Base-by-base conservation (phyloP, 352 stramenopile genomes). In the Phytophthora tentaculata region DNA sequence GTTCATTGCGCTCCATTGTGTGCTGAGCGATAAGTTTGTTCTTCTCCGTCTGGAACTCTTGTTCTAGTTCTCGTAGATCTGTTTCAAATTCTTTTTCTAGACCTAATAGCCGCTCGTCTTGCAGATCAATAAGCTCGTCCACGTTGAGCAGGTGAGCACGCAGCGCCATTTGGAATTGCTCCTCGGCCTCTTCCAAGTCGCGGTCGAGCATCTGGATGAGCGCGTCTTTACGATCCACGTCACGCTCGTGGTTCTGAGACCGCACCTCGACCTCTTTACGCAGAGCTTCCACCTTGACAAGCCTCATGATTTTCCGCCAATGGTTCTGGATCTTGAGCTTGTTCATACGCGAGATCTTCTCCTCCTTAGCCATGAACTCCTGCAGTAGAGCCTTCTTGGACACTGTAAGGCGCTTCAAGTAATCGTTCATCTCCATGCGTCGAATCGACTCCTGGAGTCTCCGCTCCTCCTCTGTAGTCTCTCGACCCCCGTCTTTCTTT, bases 221-320 rank as follows among this genome's bases (percentile, higher is more conserved):
- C 14, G 94, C 94, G 71, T 98, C 94, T 62, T 98, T 98, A 29
- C 95, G 79, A 70, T 98, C 95, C 4, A 98, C 91, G 71, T 98
- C 92, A n/a, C 95, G 89, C 76, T 98, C 94, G 76, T 98, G 95
- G 74, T 98, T 97, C 60, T 98, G 94, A 22, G 84, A 89, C 2
- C 84, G 83, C 58, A 98, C 91, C 67, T 98, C 94, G 10, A 98
- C 94, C 44, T 97, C 91, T 59, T 97, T 97, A 56, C 90, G 83
- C 39, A 98, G 79, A 9, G 83, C 79, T 64, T 98, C 90, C 54
- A 97, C 88, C 72, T 98, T 98, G 54, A 96, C 88, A 0, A 98
- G 79, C n/a, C 94, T 81, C 92, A 98, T 97, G 71, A 98, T 98
- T 73, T 98, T 98, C 51, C 94, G 85, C 94, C 94, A 98, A 64